Base-by-base conservation (phyloP, 805 yeast genomes). In the Wickerhamomyces ciferrii region DNA sequence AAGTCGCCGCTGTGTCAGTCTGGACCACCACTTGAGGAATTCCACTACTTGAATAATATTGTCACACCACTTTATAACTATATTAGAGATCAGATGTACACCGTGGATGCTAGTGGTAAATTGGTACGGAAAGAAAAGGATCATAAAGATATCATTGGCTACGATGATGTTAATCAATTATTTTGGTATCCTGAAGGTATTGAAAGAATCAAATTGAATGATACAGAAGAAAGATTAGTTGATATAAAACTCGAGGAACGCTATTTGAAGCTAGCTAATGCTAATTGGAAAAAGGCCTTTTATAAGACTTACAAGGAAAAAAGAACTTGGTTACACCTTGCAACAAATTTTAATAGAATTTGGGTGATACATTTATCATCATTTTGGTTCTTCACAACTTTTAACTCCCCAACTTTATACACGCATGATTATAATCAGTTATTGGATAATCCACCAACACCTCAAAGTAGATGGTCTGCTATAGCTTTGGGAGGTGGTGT, bases 161-260 rank as follows among this genome's bases (percentile, higher is more conserved):
- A 89, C 62, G 97, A 89, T 66, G 97, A 89, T 63, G 78, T 88
- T 60, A 89, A 89, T 61, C 96, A 89, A 57, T 67, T 85, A 17
- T 89, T 89, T 59, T 89, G 97, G 97, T 84, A 85, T 54, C 76
- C 81, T 1, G 77, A 81, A 50, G 91, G 95, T 0, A 70, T 89
- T 35, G 79, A 79, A 50, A 71, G 78, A 44, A 69, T 89, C n/a
- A 62, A 64, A 2, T 59, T 84, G 27, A 59, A 65, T 9, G 70
- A 70, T 40, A 68, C 73, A 5, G 69, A 69, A 37, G 63, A 62
- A 5, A 64, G 65, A 39, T 60, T 87, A 21, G 75, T 87, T 63
- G 79, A 76, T 48, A 53, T 78, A 24, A 74, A 76, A 2, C 67
- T 78, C 0, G 54, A 65, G 5, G 76, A 81, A 44, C 68, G 96